These are phyloP conservation scores for Solanum bukasovii DNA, from an alignment of 257 asterid genomes.

Conservation along the genomic window DNA sequence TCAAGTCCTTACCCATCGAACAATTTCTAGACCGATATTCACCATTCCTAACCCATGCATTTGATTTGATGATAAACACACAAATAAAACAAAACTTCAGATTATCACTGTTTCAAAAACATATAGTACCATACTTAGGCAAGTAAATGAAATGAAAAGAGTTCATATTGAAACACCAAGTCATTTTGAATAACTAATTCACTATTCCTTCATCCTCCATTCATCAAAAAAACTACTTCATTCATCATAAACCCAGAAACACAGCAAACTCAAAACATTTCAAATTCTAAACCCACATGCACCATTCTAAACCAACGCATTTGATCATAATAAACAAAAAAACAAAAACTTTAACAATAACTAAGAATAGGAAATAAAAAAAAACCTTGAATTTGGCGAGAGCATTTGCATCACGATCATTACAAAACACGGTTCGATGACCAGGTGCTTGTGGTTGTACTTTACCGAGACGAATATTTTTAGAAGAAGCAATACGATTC, in stretches of 20 bases:
- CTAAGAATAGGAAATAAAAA: neutral
- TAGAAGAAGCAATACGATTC: constrained; percentile 31
- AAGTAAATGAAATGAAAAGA: neutral
- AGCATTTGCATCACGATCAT: constrained; percentile 86
- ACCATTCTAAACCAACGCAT: neutral
- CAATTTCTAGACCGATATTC: neutral
- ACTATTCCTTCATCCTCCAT: neutral
- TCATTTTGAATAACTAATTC: neutral
- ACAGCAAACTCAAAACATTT: neutral
- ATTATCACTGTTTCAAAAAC: neutral
- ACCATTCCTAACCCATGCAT: neutral
- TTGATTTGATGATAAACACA: neutral
- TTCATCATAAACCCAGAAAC: neutral
- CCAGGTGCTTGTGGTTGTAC: constrained; percentile 99
- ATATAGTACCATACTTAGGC: neutral
- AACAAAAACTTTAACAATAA: neutral
- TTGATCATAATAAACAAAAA: neutral
- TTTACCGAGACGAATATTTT: constrained; percentile 73
- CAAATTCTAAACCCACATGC: neutral
- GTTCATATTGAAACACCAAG: neutral
- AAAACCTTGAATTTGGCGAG: constrained; percentile 73
- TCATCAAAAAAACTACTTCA: neutral
- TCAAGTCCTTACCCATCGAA: neutral
- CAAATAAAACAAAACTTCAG: neutral
- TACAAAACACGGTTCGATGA: constrained; percentile 88